Percentiles rank a stretch among this genome's conserved stretches.
Conservation (phyloP, 176 grass and related monocot genomes). For the Aegilops sharonensis region DNA sequence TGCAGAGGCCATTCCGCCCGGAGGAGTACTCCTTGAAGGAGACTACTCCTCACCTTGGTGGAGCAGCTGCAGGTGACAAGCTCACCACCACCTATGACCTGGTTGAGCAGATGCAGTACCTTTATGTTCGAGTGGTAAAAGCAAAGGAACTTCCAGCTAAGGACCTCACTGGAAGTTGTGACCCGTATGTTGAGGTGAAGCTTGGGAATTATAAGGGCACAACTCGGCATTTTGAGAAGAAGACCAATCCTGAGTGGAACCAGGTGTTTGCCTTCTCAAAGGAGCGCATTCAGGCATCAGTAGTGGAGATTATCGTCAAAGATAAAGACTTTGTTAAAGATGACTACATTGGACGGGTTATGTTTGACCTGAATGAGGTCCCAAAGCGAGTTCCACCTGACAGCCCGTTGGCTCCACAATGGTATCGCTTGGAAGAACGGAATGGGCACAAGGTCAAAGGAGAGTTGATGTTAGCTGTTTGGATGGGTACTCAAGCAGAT, state of each 20-base stretch:
- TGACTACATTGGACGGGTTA: slow-evolving; percentile 53
- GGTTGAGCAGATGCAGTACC: slow-evolving; percentile 81
- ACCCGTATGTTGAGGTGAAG: slow-evolving; percentile 71
- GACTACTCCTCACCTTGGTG: slow-evolving; percentile 65
- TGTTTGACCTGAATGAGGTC: slow-evolving; percentile 59
- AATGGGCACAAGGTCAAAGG: slow-evolving; percentile 63
- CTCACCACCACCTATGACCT: slow-evolving; percentile 70
- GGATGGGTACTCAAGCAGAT: slow-evolving; percentile 81
- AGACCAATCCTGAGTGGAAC: slow-evolving; percentile 70
- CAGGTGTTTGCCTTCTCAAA: slow-evolving; percentile 74
- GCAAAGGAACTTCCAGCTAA: slow-evolving; percentile 58
- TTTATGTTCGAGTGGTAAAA: slow-evolving; percentile 72
- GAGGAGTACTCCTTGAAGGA: slow-evolving; percentile 81
- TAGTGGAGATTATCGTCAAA: slow-evolving; percentile 57
- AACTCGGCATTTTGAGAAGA: slow-evolving; percentile 62
- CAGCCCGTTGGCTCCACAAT: slow-evolving; percentile 69
- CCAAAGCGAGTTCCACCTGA: slow-evolving; percentile 70
- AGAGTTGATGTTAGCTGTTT: slow-evolving; percentile 80
- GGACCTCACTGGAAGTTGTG: slow-evolving; percentile 64
- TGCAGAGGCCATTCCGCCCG: slow-evolving; percentile 56
- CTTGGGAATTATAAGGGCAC: slow-evolving; percentile 65
- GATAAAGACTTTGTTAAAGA: slow-evolving; percentile 67
- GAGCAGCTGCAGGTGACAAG: slow-evolving; percentile 54
- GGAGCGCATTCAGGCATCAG: slow-evolving; percentile 63
- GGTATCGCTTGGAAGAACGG: slow-evolving; percentile 62